Evolutionary conservation across 208 protist species (phyloP).

Genomic region (Leptomonas pyrrhocoris): DNA sequence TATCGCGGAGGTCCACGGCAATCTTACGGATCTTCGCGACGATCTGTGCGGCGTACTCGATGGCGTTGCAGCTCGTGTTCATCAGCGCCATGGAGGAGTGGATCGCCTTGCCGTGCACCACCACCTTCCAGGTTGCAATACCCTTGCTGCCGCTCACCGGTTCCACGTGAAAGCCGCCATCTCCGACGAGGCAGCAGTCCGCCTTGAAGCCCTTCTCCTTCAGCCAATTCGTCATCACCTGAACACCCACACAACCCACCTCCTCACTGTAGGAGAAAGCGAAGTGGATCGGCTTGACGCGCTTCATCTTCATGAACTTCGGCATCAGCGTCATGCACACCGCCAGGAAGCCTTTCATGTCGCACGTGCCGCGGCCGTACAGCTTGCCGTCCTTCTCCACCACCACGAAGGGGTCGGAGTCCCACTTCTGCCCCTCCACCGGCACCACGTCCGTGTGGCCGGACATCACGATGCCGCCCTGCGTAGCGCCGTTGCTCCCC

Average conservation of each 20-base stretch:
- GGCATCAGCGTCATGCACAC: slow-evolving; percentile 37
- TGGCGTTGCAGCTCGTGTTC: too few relatives aligned
- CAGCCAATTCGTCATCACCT: slow-evolving; percentile 35
- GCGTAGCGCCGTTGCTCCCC: slow-evolving; percentile 34
- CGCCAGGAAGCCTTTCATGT: slow-evolving; percentile 53
- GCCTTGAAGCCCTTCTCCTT: slow-evolving; percentile 33
- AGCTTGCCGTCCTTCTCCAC: slow-evolving; percentile 48
- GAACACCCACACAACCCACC: slow-evolving; percentile 34
- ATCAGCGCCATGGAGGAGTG: too few relatives aligned
- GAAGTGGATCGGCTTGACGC: slow-evolving; percentile 45
- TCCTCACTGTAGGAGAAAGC: slow-evolving; percentile 47
- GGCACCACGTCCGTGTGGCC: too few relatives aligned
- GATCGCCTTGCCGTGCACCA: too few relatives aligned
- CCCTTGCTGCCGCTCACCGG: slow-evolving; percentile 49
- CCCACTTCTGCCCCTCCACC: too few relatives aligned
- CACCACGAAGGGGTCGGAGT: slow-evolving; percentile 41
- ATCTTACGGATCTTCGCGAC: slow-evolving; percentile 42
- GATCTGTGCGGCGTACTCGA: too few relatives aligned
- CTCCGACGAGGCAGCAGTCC: slow-evolving; percentile 54
- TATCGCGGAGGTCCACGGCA: slow-evolving; percentile 32
- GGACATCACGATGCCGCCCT: slow-evolving; percentile 48
- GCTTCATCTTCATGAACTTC: slow-evolving; percentile 38
- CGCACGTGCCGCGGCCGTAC: slow-evolving; percentile 51
- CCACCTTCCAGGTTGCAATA: slow-evolving; percentile 30
- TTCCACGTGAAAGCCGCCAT: slow-evolving; percentile 18